Percentiles rank a stretch among this genome's conserved stretches.
phyloP scores from a whole-genome alignment of 1,139 yeast genomes.

The Hemisphaericaspora xylofermentans region DNA sequence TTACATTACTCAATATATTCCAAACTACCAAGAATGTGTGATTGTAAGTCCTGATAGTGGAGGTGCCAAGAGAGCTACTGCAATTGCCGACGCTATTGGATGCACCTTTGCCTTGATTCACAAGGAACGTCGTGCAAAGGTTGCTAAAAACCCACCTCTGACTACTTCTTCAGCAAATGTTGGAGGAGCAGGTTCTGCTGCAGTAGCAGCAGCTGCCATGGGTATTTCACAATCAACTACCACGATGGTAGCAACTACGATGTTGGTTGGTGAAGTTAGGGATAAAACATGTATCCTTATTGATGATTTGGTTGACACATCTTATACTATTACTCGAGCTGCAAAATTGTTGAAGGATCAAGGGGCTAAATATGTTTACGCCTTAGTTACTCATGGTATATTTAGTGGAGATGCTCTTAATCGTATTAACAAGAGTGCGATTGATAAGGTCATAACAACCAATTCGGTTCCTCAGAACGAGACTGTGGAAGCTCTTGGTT shows the following conservation, averaged over 20 bases:
- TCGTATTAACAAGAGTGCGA: constrained; percentile 63
- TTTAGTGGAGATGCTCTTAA: constrained; percentile 89
- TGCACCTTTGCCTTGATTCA: constrained; percentile 93
- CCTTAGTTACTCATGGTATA: constrained; percentile 88
- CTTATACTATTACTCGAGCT: constrained; percentile 88
- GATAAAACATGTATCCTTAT: constrained; percentile 81
- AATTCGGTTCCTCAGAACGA: constrained; percentile 86
- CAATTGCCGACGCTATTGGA: constrained; percentile 86
- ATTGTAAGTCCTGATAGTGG: constrained; percentile 96
- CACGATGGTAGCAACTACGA: constrained; percentile 62
- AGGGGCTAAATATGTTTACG: constrained; percentile 85
- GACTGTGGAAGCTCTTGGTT: constrained; percentile 51
- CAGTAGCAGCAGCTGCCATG: not conserved
- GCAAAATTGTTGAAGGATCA: constrained; percentile 89
- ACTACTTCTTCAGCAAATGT: constrained; percentile 16
- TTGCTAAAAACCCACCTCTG: constrained; percentile 32
- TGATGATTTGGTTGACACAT: constrained; percentile 94
- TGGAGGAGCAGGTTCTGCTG: constrained; percentile 3
- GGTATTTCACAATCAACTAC: constrained; percentile 8
- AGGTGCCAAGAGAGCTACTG: constrained; percentile 95
- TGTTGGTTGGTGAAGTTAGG: constrained; percentile 91
- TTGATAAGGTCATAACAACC: constrained; percentile 88
- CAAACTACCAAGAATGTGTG: constrained; percentile 74
- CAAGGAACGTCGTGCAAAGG: constrained; percentile 77
- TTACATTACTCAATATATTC: constrained; percentile 71